A percentile compares a stretch with the other conserved stretches of the same genome.
These are phyloP conservation scores for Suillus alpinus DNA, from an alignment of 768 basidiomycete genomes.

Conservation along the genomic window DNA sequence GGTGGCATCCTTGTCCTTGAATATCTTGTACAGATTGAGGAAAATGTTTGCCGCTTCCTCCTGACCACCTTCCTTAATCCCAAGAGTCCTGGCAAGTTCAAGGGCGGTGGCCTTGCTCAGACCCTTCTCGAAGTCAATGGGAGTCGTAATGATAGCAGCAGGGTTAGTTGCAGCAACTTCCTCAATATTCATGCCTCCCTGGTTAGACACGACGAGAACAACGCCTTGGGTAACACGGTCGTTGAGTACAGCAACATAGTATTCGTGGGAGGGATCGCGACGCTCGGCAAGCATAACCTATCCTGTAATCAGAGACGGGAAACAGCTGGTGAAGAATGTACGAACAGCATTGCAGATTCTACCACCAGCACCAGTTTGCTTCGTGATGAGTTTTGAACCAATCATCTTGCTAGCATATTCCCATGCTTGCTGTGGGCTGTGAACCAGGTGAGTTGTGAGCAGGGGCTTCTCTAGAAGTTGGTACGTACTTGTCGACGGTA, in stretches of 20 bases:
- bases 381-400: conserved; percentile 92
- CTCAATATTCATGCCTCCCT: conserved; percentile 99
- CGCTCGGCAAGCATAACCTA: conserved; percentile 98
- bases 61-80: conserved; percentile 77
- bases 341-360: conserved; percentile 92
- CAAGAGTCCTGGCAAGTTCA: conserved; percentile 83
- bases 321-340: conserved; percentile 13
- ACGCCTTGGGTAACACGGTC: conserved; percentile 88
- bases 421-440: conserved; percentile 82
- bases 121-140: conserved; percentile 82
- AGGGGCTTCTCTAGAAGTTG: neutral
- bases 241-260: conserved; percentile 96
- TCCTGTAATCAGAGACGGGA: conserved; percentile 12
- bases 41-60: conserved; percentile 91
- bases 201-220: conserved; percentile 89
- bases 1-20: conserved; percentile 98
- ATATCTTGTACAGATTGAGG: conserved; percentile 90
- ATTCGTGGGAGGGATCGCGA: conserved; percentile 90
- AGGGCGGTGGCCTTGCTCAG: conserved; percentile 71
- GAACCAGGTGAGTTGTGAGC: conserved; percentile 11
- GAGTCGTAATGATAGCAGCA: conserved; percentile 90
- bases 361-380: conserved; percentile 93
- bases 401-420: conserved; percentile 92
- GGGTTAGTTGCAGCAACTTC: conserved; percentile 98
- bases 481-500: conserved; percentile 73